Evolutionary conservation across 176 grass and related monocot species (phyloP), one percentile per base, ranked within the genome.

Genomic region (Avena atlantica): DNA sequence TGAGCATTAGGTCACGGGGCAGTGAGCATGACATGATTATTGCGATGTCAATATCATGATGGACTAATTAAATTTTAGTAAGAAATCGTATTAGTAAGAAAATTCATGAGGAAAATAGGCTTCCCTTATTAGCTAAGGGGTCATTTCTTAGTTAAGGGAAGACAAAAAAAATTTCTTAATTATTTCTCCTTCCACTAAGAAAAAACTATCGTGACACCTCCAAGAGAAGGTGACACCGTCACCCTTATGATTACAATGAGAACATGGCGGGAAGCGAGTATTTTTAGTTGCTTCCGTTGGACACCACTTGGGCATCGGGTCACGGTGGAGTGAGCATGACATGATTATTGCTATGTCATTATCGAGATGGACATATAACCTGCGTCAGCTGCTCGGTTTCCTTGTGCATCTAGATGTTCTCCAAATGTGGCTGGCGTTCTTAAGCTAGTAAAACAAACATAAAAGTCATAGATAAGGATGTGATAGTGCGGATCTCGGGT

Each of bases 1-100:
- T 51, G 21, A 25, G 21, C 23, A 25, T 52, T 21, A 53, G 48
- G 47, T 76, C 73, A 53, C 24, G 14, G 0, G 73, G 73, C 47
- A 53, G 71, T 74, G 42, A 73, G 70, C 70, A 73, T 73, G 45
- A 51, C 72, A 75, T 23, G 63, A 66, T 66, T 15, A 25, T 0
- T 9, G 27, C 27, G 1, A 29, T 29, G 27, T 29, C 27, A 29
- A 29, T 29, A 29, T 29, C 27, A 29, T 29, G 27, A 29, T 29
- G 27, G 27, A 29, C 27, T 29, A 29, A 29, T 29, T 29, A 29
- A 29, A 29, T 29, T 29, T 29, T 29, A 29, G 27, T 29, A 29
- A 29, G 27, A 29, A 29, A 29, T 29, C 27, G 27, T 29, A 29
- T 29, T 29, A 29, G 27, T 29, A 29, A 29, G 27, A 29, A 29